Evolutionary conservation across 202 grass and related monocot species (phyloP).

Genomic region (Schoenoplectus triqueter): DNA sequence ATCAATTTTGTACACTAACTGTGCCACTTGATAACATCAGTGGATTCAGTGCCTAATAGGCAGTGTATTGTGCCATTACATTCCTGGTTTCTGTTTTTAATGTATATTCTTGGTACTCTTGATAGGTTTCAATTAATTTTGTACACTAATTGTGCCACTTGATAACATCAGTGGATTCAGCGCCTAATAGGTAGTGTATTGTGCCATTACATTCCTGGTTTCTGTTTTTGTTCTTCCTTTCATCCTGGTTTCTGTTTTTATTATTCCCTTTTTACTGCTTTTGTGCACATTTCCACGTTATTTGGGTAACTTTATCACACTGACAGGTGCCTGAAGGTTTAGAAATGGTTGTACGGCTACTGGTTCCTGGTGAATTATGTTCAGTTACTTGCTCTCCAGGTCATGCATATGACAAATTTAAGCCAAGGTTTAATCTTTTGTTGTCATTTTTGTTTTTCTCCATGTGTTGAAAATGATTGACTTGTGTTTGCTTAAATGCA

Average conservation of each 20-base stretch:
- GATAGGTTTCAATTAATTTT: too few species aligned
- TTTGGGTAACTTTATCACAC: slow-evolving; percentile 13
- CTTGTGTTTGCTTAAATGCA: slow-evolving; percentile 46
- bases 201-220: too few species aligned
- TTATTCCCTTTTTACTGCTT: neutral
- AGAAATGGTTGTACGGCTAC: slow-evolving; percentile 95
- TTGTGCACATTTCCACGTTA: neutral
- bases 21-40: too few species aligned
- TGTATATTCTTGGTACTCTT: too few species aligned
- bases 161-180: too few species aligned
- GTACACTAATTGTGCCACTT: too few species aligned
- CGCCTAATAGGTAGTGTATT: too few species aligned
- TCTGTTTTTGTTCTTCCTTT: neutral
- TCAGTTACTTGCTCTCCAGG: slow-evolving; percentile 87
- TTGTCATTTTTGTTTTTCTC: slow-evolving; percentile 9
- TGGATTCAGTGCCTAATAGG: too few species aligned
- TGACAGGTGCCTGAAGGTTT: slow-evolving; percentile 93
- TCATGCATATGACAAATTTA: slow-evolving; percentile 98
- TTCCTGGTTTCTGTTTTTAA: too few species aligned
- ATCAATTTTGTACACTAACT: too few species aligned
- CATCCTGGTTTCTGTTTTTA: neutral
- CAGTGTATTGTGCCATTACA: too few species aligned
- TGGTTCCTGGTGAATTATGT: slow-evolving; percentile 97
- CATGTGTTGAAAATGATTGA: slow-evolving; percentile 41
- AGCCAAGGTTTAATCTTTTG: slow-evolving; percentile 57